Conservation (phyloP, 352 stramenopile species). For the Globisporangium paddicum region DNA sequence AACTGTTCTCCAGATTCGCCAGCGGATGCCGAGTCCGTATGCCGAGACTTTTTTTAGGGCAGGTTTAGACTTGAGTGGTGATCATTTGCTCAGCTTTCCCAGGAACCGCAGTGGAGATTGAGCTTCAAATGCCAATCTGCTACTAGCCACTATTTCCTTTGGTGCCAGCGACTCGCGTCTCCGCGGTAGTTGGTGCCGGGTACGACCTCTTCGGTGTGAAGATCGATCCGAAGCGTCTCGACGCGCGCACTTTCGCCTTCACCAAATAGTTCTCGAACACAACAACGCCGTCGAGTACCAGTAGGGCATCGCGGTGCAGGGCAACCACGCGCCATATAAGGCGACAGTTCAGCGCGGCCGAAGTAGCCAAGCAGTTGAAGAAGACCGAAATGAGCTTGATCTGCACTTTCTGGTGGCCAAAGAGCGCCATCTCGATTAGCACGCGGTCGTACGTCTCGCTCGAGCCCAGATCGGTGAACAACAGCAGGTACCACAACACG, state of each 20-base stretch:
- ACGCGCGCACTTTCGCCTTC: conserved; percentile 38
- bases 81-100: no score
- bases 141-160: no score
- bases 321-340: conserved; percentile 16
- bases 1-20: no score
- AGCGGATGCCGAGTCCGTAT: no score
- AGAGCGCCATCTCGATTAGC: not conserved
- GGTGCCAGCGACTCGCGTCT: no score
- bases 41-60: no score
- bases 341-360: conserved; percentile 13
- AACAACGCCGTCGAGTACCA: conserved; percentile 20
- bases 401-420: not conserved
- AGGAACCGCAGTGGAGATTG: no score
- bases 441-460: not conserved
- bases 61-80: no score
- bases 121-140: no score
- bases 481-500: not conserved
- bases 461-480: not conserved
- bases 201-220: not conserved
- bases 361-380: conserved; percentile 15
- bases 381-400: conserved; percentile 19
- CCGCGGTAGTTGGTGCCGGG: no score
- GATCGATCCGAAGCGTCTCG: conserved; percentile 62
- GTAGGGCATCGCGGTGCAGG: conserved; percentile 11
- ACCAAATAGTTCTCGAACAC: conserved; percentile 18